A percentile compares a stretch with the other conserved stretches of the same genome.
Conservation (phyloP, 768 basidiomycete species). For the Tricholoma terreum region DNA sequence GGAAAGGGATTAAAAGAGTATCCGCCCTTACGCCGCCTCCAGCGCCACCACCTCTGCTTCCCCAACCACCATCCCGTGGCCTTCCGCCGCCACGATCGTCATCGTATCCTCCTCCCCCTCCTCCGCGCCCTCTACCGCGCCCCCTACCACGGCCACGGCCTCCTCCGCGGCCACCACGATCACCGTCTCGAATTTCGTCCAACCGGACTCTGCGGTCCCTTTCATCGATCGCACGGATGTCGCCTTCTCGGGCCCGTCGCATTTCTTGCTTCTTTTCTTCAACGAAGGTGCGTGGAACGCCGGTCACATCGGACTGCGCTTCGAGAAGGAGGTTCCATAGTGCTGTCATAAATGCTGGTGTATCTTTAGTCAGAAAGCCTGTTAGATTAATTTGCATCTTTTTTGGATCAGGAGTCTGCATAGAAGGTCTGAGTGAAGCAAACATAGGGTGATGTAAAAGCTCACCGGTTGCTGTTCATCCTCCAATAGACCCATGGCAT, state of each 20-base stretch:
- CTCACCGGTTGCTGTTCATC: conserved; percentile 80
- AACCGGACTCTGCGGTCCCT: conserved; percentile 65
- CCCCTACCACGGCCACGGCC: conserved; percentile 57
- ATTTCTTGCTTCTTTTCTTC: conserved; percentile 93
- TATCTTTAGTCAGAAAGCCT: conserved; percentile 88
- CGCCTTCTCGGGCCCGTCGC: conserved; percentile 62
- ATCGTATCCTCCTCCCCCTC: conserved; percentile 44
- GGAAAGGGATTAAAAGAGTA: conserved; percentile 10
- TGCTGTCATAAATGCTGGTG: conserved; percentile 79
- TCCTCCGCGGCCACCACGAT: conserved; percentile 48
- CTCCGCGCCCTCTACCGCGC: conserved; percentile 48
- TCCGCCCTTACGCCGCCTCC: conserved; percentile 29
- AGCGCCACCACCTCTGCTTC: conserved; percentile 56
- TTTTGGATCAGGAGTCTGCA: conserved; percentile 83
- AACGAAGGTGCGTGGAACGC: conserved; percentile 86
- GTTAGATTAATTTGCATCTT: conserved; percentile 95
- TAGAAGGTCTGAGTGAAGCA: neutral
- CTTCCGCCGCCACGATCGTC: conserved; percentile 46
- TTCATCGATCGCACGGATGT: conserved; percentile 65
- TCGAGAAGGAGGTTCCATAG: conserved; percentile 93
- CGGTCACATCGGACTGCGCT: conserved; percentile 84
- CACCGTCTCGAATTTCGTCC: conserved; percentile 67
- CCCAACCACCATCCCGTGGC: conserved; percentile 70
- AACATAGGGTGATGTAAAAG: conserved; percentile 3
- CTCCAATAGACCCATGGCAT: conserved; percentile 92